A percentile compares a stretch with the other conserved stretches of the same genome.
Conservation (phyloP, 2,329 filamentous ascomycete genomes). For the Aspergillus terreus region DNA sequence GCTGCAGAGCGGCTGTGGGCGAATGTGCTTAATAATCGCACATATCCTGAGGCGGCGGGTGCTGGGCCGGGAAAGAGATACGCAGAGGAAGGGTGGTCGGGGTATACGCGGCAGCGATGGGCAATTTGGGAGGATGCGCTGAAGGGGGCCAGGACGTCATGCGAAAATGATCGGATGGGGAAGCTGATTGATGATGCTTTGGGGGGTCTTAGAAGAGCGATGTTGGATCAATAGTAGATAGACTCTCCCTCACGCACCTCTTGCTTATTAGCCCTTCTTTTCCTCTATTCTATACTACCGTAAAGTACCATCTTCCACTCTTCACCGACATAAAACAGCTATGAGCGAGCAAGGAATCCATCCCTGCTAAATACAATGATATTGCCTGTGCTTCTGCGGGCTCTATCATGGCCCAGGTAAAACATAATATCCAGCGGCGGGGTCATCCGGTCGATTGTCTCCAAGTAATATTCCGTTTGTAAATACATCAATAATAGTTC, state of each 20-base stretch:
- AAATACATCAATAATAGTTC: no score
- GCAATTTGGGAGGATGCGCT: background rate
- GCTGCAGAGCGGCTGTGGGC: conserved; percentile 9
- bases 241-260: background rate
- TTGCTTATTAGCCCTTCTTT: no score
- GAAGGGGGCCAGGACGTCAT: background rate
- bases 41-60: background rate
- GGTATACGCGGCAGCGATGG: background rate
- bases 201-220: conserved; percentile 1
- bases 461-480: no score
- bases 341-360: no score
- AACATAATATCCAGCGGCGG: no score
- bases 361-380: no score
- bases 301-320: no score
- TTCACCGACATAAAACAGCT: no score
- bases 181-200: conserved; percentile 11
- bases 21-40: conserved; percentile 9
- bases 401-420: no score
- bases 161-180: conserved; percentile 1
- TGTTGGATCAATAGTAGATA: background rate
- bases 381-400: no score
- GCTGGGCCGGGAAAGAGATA: background rate
- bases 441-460: no score
- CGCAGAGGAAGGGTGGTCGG: background rate
- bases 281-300: no score